Evolutionary conservation across 306 rosid species (phyloP).

Genomic region (Prunus mongolica): DNA sequence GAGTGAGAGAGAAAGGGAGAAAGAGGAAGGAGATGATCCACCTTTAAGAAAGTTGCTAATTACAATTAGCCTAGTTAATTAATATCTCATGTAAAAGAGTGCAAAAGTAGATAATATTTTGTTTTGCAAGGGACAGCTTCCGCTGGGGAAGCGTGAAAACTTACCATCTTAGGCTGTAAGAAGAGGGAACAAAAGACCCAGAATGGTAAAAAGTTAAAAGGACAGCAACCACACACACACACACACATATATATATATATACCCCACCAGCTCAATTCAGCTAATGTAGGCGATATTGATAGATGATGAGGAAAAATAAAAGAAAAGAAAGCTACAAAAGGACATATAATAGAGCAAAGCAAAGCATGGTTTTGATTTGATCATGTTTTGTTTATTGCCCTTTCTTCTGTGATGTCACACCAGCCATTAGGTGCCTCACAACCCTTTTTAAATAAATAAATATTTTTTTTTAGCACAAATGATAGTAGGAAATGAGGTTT

Average conservation of each 20-base stretch:
- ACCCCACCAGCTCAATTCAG: slow-evolving; percentile 29
- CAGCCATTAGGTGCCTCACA: slow-evolving; percentile 25
- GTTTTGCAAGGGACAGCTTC: not conserved
- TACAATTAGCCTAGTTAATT: not conserved
- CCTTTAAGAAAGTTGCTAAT: not conserved
- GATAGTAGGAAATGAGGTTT: not conserved
- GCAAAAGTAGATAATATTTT: not conserved
- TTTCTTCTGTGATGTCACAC: slow-evolving; percentile 48
- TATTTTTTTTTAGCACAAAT: not conserved
- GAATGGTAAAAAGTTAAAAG: slow-evolving; percentile 20
- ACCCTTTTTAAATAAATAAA: not conserved
- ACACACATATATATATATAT: too few species aligned
- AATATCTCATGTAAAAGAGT: not conserved
- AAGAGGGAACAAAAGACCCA: slow-evolving; percentile 12
- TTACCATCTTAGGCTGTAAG: not conserved
- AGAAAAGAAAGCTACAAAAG: slow-evolving; percentile 18
- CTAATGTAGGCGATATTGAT: slow-evolving; percentile 45
- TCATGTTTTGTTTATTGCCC: slow-evolving; percentile 18
- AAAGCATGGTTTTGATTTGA: slow-evolving; percentile 17
- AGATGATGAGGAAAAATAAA: slow-evolving; percentile 33
- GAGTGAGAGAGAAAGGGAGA: not conserved
- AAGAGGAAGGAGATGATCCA: not conserved
- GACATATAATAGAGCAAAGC: slow-evolving; percentile 36
- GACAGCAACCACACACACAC: too few species aligned
- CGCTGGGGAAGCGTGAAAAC: not conserved